Percentiles rank a stretch among this genome's conserved stretches.
These are phyloP conservation scores for Heimioporus sp. DNA, from an alignment of 768 basidiomycete species.

Conservation along the genomic window DNA sequence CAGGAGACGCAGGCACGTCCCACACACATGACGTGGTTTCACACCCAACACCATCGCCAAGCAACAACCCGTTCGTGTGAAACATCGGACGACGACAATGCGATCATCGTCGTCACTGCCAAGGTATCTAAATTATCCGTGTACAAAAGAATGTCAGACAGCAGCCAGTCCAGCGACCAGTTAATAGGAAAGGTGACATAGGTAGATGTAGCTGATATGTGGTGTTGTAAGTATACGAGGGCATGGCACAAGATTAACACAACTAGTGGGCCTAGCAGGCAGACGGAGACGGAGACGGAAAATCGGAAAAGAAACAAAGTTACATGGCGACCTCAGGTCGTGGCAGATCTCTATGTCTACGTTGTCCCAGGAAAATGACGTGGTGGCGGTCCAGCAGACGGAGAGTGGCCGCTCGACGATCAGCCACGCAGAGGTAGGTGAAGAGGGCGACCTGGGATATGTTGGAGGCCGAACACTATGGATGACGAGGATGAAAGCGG, in stretches of 20 bases:
- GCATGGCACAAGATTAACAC: slow-evolving; percentile 22
- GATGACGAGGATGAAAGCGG: slow-evolving; percentile 8
- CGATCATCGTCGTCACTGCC: neutral
- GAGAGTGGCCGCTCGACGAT: slow-evolving; percentile 3
- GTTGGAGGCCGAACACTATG: slow-evolving; percentile 28
- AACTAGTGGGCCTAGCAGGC: slow-evolving; percentile 1
- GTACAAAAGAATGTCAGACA: neutral
- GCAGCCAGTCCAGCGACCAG: neutral
- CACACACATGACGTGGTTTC: no score
- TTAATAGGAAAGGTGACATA: slow-evolving; percentile 16
- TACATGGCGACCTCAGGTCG: slow-evolving; percentile 2
- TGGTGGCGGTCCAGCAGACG: slow-evolving; percentile 10
- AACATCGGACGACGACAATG: neutral
- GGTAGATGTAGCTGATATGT: slow-evolving; percentile 21
- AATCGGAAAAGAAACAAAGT: neutral
- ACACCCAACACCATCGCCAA: no score
- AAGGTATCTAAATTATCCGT: neutral
- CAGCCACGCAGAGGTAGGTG: slow-evolving; percentile 3
- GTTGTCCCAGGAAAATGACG: slow-evolving; percentile 8
- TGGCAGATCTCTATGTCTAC: slow-evolving; percentile 19
- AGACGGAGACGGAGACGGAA: neutral
- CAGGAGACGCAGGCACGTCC: no score
- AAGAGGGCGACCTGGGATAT: slow-evolving; percentile 30
- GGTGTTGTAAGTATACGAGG: slow-evolving; percentile 17
- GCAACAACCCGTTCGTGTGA: neutral